phyloP scores from a whole-genome alignment of 306 rosid species.

The Quercus dentata region DNA sequence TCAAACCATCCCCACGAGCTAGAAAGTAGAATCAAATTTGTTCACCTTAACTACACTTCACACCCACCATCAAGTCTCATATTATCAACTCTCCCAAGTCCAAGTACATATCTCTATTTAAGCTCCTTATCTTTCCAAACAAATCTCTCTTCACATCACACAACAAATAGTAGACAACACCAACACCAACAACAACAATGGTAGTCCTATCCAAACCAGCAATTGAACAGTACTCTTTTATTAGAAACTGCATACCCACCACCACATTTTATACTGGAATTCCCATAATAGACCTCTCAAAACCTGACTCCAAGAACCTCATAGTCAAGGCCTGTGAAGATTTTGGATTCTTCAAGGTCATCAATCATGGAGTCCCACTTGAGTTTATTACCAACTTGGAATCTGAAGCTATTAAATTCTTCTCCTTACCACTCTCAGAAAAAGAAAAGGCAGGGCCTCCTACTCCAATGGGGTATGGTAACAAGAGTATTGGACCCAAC shows the following conservation, averaged over 20 bases:
- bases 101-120: neutral
- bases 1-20: neutral
- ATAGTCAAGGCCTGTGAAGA: constrained; percentile 91
- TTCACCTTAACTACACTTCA: neutral
- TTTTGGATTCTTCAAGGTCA: constrained; percentile 85
- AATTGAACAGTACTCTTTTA: constrained; percentile 37
- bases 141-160: neutral
- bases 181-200: constrained; percentile 29
- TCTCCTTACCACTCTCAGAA: constrained; percentile 64
- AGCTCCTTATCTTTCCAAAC: neutral
- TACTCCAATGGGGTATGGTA: constrained; percentile 79
- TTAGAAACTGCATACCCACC: constrained; percentile 29
- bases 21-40: neutral
- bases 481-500: constrained; percentile 56
- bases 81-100: neutral
- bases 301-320: constrained; percentile 61
- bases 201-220: constrained; percentile 47
- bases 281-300: constrained; percentile 80
- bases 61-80: too few species aligned
- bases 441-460: constrained; percentile 74
- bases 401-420: constrained; percentile 64
- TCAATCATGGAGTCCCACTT: constrained; percentile 83
- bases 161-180: neutral
- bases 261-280: constrained; percentile 44
- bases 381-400: constrained; percentile 74